These are phyloP conservation scores for Dendrostoma leiphaemia DNA, from an alignment of 2,329 filamentous ascomycete species.

Conservation along the genomic window DNA sequence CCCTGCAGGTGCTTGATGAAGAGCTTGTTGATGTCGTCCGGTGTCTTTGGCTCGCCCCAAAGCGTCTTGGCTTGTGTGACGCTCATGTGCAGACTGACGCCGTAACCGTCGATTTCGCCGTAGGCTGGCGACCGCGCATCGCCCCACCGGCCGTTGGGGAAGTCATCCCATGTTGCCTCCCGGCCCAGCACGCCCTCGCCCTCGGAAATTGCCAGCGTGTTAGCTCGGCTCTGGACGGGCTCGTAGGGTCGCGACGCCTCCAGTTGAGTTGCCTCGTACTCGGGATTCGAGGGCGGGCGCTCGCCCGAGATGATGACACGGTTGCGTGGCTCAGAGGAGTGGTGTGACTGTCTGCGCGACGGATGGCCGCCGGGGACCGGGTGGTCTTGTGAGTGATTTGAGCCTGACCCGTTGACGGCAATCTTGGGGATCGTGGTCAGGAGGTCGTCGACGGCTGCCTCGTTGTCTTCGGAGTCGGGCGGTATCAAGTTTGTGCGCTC, in stretches of 20 bases:
- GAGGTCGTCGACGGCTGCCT: slow-evolving; percentile 50
- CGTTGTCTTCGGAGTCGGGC: slow-evolving; percentile 41
- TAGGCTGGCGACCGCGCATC: slow-evolving; percentile 91
- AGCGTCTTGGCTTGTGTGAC: slow-evolving; percentile 78
- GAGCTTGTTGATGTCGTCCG: slow-evolving; percentile 71
- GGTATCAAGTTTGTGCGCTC: slow-evolving; percentile 85
- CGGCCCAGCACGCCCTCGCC: slow-evolving; percentile 85
- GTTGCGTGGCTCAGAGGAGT: slow-evolving; percentile 84
- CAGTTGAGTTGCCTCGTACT: slow-evolving; percentile 70
- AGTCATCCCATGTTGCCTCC: slow-evolving; percentile 98
- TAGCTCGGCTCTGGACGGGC: slow-evolving; percentile 73
- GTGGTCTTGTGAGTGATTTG: slow-evolving; percentile 29
- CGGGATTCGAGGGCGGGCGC: slow-evolving; percentile 52
- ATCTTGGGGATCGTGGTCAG: slow-evolving; percentile 43
- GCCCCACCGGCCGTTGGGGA: slow-evolving; percentile 93
- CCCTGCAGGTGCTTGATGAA: slow-evolving; percentile 82
- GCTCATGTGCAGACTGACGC: slow-evolving; percentile 89
- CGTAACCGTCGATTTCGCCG: slow-evolving; percentile 97
- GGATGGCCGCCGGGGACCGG: background rate
- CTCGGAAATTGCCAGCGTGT: slow-evolving; percentile 90
- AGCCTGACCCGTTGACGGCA: slow-evolving; percentile 48
- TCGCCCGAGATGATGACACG: slow-evolving; percentile 75
- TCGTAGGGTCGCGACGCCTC: slow-evolving; percentile 76
- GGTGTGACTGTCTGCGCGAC: slow-evolving; percentile 68
- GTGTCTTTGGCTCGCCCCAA: slow-evolving; percentile 76